These are phyloP conservation scores for Picea sitchensis DNA, from an alignment of 75 land plant species.

Conservation along the genomic window DNA sequence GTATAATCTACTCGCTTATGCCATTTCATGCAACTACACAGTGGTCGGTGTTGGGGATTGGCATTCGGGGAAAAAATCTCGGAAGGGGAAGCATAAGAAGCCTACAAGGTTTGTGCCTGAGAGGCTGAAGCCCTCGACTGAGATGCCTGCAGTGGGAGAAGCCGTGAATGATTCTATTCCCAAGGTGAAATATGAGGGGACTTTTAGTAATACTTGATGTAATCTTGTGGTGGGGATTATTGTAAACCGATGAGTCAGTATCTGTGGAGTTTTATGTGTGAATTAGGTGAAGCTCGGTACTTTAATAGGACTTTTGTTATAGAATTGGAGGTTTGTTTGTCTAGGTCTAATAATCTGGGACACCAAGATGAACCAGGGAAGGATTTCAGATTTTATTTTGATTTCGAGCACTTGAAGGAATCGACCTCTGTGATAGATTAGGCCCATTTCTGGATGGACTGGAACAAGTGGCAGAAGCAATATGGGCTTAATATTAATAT, in stretches of 20 bases:
- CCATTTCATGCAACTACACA: slow-evolving; percentile 33
- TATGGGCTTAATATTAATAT: slow-evolving; percentile 38
- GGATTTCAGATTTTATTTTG: slow-evolving; percentile 89
- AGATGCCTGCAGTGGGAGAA: slow-evolving; percentile 45
- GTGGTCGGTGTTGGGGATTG: slow-evolving; percentile 72
- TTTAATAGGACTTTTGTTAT: slow-evolving; percentile 81
- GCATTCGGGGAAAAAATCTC: slow-evolving; percentile 77
- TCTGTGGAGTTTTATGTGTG: slow-evolving; percentile 86
- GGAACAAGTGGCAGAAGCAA: slow-evolving; percentile 62
- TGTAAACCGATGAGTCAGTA: slow-evolving; percentile 92
- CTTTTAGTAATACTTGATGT: slow-evolving; percentile 61
- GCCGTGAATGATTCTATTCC: slow-evolving; percentile 58
- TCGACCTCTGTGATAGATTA: slow-evolving; percentile 69
- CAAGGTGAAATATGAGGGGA: slow-evolving; percentile 35
- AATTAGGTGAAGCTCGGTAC: slow-evolving; percentile 88
- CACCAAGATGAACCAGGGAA: slow-evolving; percentile 74
- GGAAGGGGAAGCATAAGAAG: slow-evolving; percentile 34
- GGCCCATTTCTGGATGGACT: slow-evolving; percentile 61
- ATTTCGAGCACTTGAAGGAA: slow-evolving; percentile 78
- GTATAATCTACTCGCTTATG: too few species aligned
- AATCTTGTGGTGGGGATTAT: slow-evolving; percentile 69
- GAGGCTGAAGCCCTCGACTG: background rate
- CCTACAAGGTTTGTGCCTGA: slow-evolving; percentile 16
- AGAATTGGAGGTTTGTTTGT: slow-evolving; percentile 72
- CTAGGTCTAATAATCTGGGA: slow-evolving; percentile 51